Percentiles rank a stretch among this genome's conserved stretches.
These are phyloP conservation scores for Dittrichia graveolens DNA, from an alignment of 129 eudicot species.

Conservation along the genomic window DNA sequence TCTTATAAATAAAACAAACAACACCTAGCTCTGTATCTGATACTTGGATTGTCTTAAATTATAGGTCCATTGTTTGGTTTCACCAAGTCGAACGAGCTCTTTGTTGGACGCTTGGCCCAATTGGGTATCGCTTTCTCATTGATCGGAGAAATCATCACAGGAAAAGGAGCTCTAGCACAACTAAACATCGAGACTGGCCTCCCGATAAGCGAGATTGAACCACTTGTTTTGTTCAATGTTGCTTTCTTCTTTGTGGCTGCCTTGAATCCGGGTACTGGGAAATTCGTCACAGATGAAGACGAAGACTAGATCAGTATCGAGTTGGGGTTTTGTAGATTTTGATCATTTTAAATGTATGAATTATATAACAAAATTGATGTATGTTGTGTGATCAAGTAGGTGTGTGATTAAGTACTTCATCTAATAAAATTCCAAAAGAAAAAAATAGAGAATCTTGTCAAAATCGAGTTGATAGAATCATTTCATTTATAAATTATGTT, in stretches of 20 bases:
- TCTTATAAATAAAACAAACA: too few relatives aligned
- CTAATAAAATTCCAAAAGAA: not conserved
- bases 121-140: conserved; percentile 96
- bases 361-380: conserved; percentile 28
- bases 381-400: conserved; percentile 21
- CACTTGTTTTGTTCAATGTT: conserved; percentile 85
- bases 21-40: too few relatives aligned
- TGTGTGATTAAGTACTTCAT: conserved; percentile 20
- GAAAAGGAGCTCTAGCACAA: conserved; percentile 96
- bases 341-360: conserved; percentile 26
- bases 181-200: conserved; percentile 93
- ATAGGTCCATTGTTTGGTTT: conserved; percentile 94
- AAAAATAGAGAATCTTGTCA: conserved; percentile 25
- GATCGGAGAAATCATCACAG: conserved; percentile 93
- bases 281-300: conserved; percentile 89
- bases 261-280: conserved; percentile 94
- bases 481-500: not conserved
- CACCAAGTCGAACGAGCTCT: conserved; percentile 94
- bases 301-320: conserved; percentile 40
- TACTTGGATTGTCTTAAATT: not conserved
- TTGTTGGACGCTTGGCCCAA: conserved; percentile 96
- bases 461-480: not conserved
- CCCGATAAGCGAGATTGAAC: conserved; percentile 84
- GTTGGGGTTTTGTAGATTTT: conserved; percentile 38
- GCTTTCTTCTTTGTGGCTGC: conserved; percentile 96